A percentile compares a stretch with the other conserved stretches of the same genome.
These are phyloP conservation scores for Radiomyces spectabilis DNA, from an alignment of 192 early-diverging fungal species.

Conservation along the genomic window DNA sequence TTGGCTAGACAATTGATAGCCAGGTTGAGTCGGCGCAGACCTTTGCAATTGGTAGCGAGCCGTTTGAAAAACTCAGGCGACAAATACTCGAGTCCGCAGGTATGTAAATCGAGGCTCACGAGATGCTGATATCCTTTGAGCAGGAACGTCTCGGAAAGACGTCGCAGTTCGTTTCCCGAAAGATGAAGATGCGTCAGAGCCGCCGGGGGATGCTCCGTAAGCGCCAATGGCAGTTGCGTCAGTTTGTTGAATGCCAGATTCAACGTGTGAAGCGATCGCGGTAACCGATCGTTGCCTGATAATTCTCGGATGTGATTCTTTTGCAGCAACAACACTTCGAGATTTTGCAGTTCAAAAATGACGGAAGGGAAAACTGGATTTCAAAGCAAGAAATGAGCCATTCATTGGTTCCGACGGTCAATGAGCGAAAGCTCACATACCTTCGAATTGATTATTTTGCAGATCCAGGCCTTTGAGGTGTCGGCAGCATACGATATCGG, in stretches of 20 bases:
- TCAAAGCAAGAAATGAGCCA: too few species aligned
- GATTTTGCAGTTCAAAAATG: constrained; percentile 16
- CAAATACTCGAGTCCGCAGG: constrained; percentile 23
- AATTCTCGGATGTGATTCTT: constrained; percentile 32
- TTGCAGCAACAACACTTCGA: constrained; percentile 32
- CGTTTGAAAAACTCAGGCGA: not conserved
- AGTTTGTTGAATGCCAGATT: constrained; percentile 36
- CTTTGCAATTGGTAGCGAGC: constrained; percentile 5
- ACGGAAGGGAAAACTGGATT: constrained; percentile 20
- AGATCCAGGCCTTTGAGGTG: constrained; percentile 31
- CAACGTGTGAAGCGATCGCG: constrained; percentile 22
- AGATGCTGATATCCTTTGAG: constrained; percentile 17
- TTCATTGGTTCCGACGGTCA: too few species aligned
- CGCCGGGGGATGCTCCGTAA: constrained; percentile 17
- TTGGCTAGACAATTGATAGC: constrained; percentile 35
- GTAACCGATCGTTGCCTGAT: constrained; percentile 10
- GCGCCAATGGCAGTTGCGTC: constrained; percentile 14
- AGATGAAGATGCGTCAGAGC: constrained; percentile 28
- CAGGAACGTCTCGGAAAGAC: constrained; percentile 22
- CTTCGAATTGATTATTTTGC: constrained; percentile 26
- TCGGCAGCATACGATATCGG: constrained; percentile 21
- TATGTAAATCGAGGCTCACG: constrained; percentile 38
- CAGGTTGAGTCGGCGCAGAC: constrained; percentile 32
- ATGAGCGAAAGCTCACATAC: too few species aligned
- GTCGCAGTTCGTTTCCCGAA: constrained; percentile 30